A percentile compares a stretch with the other conserved stretches of the same genome.
phyloP scores from a whole-genome alignment of 495 filamentous ascomycete species.

The Podospora comata region DNA sequence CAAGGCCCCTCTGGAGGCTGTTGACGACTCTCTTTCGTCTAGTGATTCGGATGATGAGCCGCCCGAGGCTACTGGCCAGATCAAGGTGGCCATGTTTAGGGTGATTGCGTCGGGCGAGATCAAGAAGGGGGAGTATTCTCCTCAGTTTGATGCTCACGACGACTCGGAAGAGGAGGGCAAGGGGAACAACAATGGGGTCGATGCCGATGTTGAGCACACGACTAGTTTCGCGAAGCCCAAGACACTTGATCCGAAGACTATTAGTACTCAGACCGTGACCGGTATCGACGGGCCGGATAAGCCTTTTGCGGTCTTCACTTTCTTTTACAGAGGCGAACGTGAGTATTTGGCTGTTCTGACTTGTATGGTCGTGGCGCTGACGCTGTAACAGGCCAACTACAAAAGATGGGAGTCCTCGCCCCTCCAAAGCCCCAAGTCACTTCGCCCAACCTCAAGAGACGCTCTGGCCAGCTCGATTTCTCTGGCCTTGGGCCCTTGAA shows the following conservation, averaged over 20 bases:
- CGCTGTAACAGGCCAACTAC: slow-evolving; percentile 68
- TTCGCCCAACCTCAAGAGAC: slow-evolving; percentile 61
- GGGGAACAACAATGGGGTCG: slow-evolving; percentile 41
- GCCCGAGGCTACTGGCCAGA: slow-evolving; percentile 93
- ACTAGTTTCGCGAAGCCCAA: slow-evolving; percentile 99
- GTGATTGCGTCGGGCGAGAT: slow-evolving; percentile 96
- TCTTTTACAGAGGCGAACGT: slow-evolving; percentile 96
- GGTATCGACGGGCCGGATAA: slow-evolving; percentile 95
- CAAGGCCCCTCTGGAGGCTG: slow-evolving; percentile 65
- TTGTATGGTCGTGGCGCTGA: slow-evolving; percentile 10
- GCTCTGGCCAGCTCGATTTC: slow-evolving; percentile 77
- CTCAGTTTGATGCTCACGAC: slow-evolving; percentile 95
- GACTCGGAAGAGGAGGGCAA: slow-evolving; percentile 64
- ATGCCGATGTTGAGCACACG: slow-evolving; percentile 85
- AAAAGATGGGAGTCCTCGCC: slow-evolving; percentile 86
- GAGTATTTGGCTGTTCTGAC: slow-evolving; percentile 35
- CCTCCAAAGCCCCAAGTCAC: slow-evolving; percentile 57
- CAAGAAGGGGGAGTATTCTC: slow-evolving; percentile 94
- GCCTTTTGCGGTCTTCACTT: slow-evolving; percentile 95
- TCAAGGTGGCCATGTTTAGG: slow-evolving; percentile 95
- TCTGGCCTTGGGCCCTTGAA: slow-evolving; percentile 80
- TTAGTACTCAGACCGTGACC: slow-evolving; percentile 96
- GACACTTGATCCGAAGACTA: slow-evolving; percentile 90
- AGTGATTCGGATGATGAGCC: slow-evolving; percentile 88
- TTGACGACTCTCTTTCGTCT: slow-evolving; percentile 70